Evolutionary conservation across 306 rosid genomes (phyloP).

Genomic region (Argentina anserina): DNA sequence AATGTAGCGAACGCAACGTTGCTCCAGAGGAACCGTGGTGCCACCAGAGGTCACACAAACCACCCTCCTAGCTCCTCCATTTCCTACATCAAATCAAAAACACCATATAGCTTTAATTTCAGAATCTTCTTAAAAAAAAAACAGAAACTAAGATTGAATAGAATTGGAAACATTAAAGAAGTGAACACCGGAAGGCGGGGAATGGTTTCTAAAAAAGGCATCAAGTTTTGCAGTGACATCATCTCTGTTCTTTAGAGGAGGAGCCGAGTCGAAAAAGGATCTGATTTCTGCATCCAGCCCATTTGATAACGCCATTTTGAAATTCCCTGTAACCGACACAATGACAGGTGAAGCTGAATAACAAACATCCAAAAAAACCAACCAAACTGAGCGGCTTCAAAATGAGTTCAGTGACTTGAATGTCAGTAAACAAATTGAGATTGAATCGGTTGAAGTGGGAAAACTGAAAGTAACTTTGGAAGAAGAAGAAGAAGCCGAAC

Average conservation of each 20-base stretch:
- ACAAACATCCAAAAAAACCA: background rate
- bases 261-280: conserved; percentile 81
- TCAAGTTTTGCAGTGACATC: conserved; percentile 47
- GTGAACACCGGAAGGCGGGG: conserved; percentile 39
- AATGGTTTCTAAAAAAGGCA: conserved; percentile 49
- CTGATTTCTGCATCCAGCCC: conserved; percentile 46
- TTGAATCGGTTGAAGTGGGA: no score
- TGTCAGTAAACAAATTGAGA: no score
- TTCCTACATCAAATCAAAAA: conserved; percentile 30
- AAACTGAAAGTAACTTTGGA: no score
- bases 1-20: conserved; percentile 76
- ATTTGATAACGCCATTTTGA: conserved; percentile 48
- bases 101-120: conserved; percentile 3
- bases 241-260: conserved; percentile 46
- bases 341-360: background rate
- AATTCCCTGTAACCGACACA: conserved; percentile 14
- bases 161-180: background rate
- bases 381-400: background rate
- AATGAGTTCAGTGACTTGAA: background rate
- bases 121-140: conserved; percentile 4
- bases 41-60: conserved; percentile 96
- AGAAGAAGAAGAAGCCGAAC: no score
- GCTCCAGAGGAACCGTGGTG: conserved; percentile 94
- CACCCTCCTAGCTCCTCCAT: conserved; percentile 48
- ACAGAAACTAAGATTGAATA: background rate